Conservation (phyloP, 305 asterid species). For the Fraxinus angustifolia region DNA sequence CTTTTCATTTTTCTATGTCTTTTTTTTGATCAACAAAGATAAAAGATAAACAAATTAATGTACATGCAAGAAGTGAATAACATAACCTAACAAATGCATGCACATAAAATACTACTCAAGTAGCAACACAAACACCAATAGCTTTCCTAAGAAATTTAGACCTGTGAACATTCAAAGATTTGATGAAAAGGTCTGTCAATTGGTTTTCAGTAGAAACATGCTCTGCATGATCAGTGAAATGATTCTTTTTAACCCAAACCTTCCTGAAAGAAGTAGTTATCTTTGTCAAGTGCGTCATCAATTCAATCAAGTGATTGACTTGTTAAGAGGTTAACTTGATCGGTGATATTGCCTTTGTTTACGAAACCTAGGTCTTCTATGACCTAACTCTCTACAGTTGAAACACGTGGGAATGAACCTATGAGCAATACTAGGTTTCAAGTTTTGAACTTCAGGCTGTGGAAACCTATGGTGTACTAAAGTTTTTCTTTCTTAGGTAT, state of each 20-base stretch:
- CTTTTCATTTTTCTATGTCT: neutral
- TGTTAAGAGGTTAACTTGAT: neutral
- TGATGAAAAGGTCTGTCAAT: neutral
- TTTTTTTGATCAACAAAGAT: neutral
- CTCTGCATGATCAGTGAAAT: neutral
- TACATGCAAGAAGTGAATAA: too few species aligned
- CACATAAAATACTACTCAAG: neutral
- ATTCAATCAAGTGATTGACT: neutral
- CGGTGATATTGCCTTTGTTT: neutral
- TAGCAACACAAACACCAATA: neutral
- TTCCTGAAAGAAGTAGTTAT: neutral
- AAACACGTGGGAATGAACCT: neutral
- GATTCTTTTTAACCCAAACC: neutral
- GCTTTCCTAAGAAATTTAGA: neutral
- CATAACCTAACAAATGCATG: neutral
- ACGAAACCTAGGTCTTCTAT: neutral
- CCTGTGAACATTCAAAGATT: neutral
- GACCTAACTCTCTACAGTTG: neutral
- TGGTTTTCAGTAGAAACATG: neutral
- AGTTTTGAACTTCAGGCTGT: neutral
- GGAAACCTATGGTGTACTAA: neutral
- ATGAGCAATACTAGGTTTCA: neutral
- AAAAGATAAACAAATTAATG: too few species aligned
- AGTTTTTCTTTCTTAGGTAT: neutral
- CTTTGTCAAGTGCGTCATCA: neutral